Evolutionary conservation across 2,329 filamentous ascomycete species (phyloP), one percentile per base, ranked within the genome.

Genomic region (Achaetomium macrosporum): DNA sequence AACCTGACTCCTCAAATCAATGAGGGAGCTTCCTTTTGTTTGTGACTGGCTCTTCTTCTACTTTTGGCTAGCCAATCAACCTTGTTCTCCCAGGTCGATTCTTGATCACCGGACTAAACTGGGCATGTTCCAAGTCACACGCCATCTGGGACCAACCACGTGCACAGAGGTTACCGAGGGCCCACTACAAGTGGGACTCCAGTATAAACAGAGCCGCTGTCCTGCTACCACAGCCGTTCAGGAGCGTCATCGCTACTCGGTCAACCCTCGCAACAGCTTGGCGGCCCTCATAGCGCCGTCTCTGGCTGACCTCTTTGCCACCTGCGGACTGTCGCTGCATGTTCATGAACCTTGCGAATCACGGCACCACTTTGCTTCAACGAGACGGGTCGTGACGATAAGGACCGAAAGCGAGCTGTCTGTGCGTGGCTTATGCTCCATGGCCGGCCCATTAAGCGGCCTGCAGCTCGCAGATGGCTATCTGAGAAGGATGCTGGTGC

Each of bases 81-180:
- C 11, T 29, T 17, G 33, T 37, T 17, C 20, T 46, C 9, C 48
- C 17, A 31, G 25, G 12, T 20, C 13, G 42, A 29, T 15, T 35
- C 12, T n/a, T 15, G 19, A 30, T 17, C 51, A 53, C 39, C 29
- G 31, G 42, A 29, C 51, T 47, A 31, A 42, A 44, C 20, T 46
- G 42, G 12, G 29, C 36, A 42, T 47, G 50, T 25, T 37, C 17
- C 29, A 25, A 43, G 49, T 47, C 49, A 48, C 51, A 58, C 35
- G 47, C 53, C 66, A 67, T 65, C 65, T 56, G 65, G 57, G 60
- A 54, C 47, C 56, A 59, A 64, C 64, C 67, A 69, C 67, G 66
- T 68, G 63, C 66, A 50, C 54, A 42, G 45, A 36, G 53, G 19
- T 46, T 55, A 59, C 52, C 57, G 51, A 62, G 60, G 61, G 58